phyloP scores from a whole-genome alignment of 2,329 filamentous ascomycete genomes.

The Cercospora beticola region DNA sequence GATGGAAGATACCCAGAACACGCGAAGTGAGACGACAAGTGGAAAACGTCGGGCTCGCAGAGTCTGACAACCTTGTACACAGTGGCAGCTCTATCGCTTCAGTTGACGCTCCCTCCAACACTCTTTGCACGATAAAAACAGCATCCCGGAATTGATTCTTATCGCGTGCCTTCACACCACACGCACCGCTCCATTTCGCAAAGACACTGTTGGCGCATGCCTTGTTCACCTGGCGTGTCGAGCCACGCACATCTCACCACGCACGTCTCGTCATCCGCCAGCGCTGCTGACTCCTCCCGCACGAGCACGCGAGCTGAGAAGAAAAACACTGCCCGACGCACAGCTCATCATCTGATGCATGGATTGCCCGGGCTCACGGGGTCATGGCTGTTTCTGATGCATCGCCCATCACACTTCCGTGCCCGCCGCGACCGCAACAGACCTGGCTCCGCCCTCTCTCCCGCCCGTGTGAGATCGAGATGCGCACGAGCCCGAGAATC shows the following conservation, averaged over 20 bases:
- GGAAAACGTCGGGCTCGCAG: no score
- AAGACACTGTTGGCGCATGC: not conserved
- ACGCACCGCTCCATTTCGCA: not conserved
- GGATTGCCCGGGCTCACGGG: not conserved
- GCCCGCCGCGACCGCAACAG: not conserved
- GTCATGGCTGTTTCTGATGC: not conserved
- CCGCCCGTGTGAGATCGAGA: not conserved
- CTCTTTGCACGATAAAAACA: no score
- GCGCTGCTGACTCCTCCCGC: not conserved
- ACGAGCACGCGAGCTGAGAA: constrained; percentile 7
- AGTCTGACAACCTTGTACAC: no score
- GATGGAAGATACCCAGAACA: no score
- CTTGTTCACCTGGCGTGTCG: not conserved
- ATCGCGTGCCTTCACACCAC: not conserved
- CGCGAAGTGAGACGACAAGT: no score
- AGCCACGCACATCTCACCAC: not conserved
- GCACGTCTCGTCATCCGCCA: not conserved
- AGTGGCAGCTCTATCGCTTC: no score
- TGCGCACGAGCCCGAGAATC: not conserved
- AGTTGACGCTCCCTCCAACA: no score
- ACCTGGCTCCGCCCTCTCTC: not conserved
- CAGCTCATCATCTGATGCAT: not conserved
- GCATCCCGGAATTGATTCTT: no score
- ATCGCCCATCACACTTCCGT: not conserved
- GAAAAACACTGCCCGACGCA: not conserved